Evolutionary conservation across 148 eudicot genomes (phyloP).

Genomic region (Spergularia marina): DNA sequence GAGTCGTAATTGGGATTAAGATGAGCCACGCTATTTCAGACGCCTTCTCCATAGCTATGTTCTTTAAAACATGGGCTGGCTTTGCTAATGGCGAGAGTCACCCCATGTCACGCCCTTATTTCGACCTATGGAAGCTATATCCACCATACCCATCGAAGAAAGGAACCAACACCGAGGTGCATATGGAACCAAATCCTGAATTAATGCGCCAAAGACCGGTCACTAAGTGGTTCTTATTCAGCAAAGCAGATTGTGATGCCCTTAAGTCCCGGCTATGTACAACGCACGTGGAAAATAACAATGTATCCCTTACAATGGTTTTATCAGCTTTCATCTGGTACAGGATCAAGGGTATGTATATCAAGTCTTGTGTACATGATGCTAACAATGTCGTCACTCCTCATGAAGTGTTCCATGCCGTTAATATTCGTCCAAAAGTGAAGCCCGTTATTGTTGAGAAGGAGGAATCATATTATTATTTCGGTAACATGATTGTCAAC

Average conservation of each 20-base stretch:
- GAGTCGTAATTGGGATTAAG: slow-evolving; percentile 20
- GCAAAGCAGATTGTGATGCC: not conserved
- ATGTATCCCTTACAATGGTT: slow-evolving; percentile 13
- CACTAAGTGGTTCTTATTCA: slow-evolving; percentile 10
- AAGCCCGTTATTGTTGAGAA: not conserved
- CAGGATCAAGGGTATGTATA: not conserved
- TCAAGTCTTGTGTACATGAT: not conserved
- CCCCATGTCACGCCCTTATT: not conserved
- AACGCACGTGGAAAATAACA: not conserved
- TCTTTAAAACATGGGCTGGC: slow-evolving; percentile 36
- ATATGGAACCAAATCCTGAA: not conserved
- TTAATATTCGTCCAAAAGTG: slow-evolving; percentile 27
- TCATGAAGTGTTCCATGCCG: slow-evolving; percentile 10
- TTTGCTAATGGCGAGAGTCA: slow-evolving; percentile 8
- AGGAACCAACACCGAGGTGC: not conserved
- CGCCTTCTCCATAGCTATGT: slow-evolving; percentile 23
- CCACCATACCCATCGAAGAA: not conserved
- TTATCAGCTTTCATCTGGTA: slow-evolving; percentile 37
- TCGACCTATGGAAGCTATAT: not conserved
- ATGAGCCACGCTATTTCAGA: slow-evolving; percentile 38
- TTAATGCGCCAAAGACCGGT: not conserved
- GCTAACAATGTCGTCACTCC: not conserved
- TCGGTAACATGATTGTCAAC: slow-evolving; percentile 25
- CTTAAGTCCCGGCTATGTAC: not conserved
- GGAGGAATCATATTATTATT: slow-evolving; percentile 15